phyloP scores from a whole-genome alignment of 1,139 yeast genomes.

The Taphrina wiesneri region DNA sequence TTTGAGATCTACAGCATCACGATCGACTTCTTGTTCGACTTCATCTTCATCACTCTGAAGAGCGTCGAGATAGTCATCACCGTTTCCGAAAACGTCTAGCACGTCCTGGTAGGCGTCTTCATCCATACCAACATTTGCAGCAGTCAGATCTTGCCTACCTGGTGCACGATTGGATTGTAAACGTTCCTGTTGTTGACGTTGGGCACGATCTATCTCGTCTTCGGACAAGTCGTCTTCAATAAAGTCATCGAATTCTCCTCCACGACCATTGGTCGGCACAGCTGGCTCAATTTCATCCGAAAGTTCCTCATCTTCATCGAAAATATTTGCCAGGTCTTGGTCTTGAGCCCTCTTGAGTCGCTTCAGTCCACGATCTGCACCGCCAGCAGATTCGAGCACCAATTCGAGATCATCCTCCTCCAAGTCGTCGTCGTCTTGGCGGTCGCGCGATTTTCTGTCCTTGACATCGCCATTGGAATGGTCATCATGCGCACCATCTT shows the following conservation, averaged over 20 bases:
- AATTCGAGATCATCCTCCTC: slow-evolving; percentile 95
- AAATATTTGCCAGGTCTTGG: slow-evolving; percentile 63
- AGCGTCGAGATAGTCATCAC: slow-evolving; percentile 89
- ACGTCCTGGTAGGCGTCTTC: slow-evolving; percentile 90
- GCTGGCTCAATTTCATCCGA: slow-evolving; percentile 47
- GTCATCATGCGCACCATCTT: slow-evolving; percentile 33
- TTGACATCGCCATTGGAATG: slow-evolving; percentile 38
- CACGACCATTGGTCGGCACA: slow-evolving; percentile 48
- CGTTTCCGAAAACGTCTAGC: slow-evolving; percentile 94
- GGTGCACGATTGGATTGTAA: slow-evolving; percentile 1
- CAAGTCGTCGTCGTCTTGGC: slow-evolving; percentile 59
- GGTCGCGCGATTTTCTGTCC: slow-evolving; percentile 38
- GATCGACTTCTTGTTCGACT: slow-evolving; percentile 47
- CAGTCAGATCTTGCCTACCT: slow-evolving; percentile 26
- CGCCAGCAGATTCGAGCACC: slow-evolving; percentile 86
- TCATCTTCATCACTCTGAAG: slow-evolving; percentile 61
- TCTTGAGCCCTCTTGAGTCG: slow-evolving; percentile 67
- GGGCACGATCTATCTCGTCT: slow-evolving; percentile 62
- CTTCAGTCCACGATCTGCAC: slow-evolving; percentile 57
- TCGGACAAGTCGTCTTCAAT: slow-evolving; percentile 96
- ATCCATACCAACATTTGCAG: slow-evolving; percentile 58
- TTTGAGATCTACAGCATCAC: slow-evolving; percentile 60
- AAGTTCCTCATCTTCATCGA: slow-evolving; percentile 76
- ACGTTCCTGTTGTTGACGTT: slow-evolving; percentile 42
- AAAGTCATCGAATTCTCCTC: slow-evolving; percentile 91